Evolutionary conservation across 768 basidiomycete genomes (phyloP).

Genomic region (Termitomyces sp.): DNA sequence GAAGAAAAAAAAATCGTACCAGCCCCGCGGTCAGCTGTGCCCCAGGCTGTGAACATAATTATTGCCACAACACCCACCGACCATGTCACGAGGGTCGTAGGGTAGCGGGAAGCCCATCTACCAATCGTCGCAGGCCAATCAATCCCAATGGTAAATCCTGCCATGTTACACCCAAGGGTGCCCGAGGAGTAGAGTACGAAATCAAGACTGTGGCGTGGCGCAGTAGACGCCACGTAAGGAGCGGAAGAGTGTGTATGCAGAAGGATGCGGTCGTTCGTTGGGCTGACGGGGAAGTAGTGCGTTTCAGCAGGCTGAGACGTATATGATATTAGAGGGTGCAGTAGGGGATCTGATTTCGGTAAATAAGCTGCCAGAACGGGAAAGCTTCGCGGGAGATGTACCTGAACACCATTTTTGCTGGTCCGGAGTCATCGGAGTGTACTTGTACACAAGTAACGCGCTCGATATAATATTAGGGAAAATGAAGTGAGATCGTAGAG

Average conservation of each 20-base stretch:
- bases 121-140: constrained; percentile 75
- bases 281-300: constrained; percentile 59
- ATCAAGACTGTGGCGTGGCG: constrained; percentile 35
- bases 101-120: constrained; percentile 69
- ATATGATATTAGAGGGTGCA: constrained; percentile 68
- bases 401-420: constrained; percentile 29
- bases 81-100: constrained; percentile 71
- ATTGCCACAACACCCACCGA: constrained; percentile 65
- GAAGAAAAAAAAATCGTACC: constrained; percentile 13
- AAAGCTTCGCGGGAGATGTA: constrained; percentile 15
- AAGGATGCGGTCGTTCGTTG: constrained; percentile 35
- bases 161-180: constrained; percentile 42
- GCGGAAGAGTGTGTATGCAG: constrained; percentile 69
- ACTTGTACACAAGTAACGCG: constrained; percentile 62
- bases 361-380: constrained; percentile 5
- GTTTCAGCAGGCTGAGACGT: constrained; percentile 56
- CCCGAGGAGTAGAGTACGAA: constrained; percentile 61
- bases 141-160: constrained; percentile 47
- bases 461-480: constrained; percentile 58
- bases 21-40: constrained; percentile 25
- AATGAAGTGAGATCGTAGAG: constrained; percentile 39
- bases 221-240: constrained; percentile 54
- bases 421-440: constrained; percentile 31
- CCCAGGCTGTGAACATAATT: constrained; percentile 53
- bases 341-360: constrained; percentile 39